Evolutionary conservation across 179 eudicot species (phyloP), one percentile per base, ranked within the genome.

Genomic region (Silene coronaria): DNA sequence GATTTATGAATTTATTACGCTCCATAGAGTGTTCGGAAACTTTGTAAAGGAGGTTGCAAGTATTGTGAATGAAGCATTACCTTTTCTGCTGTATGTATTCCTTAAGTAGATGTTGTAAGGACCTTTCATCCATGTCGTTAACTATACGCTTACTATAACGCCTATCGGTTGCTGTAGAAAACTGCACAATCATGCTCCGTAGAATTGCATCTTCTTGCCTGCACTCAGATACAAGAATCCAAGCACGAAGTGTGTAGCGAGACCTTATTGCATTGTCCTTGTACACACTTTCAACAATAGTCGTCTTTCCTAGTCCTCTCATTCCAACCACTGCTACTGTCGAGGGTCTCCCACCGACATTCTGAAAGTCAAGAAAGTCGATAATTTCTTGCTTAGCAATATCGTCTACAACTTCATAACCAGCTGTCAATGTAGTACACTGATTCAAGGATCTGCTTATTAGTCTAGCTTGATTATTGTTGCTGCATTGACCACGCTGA

Each of bases 311-410:
- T n/a, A n/a, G n/a, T n/a, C n/a, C n/a, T n/a, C 82, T 65, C 77
- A 69, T 73, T 3, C 85, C 85, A 1, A 76, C 63, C 48, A 76
- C 80, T 1, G 82, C 76, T 19, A 82, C 17, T 27, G 58, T 22
- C 4, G 74, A 60, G 38, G 26, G 24, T 27, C 28, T 57, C 19
- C 10, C 12, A 24, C 38, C 7, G 13, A 53, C 5, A n/a, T 23
- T 27, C 4, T 38, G 17, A 1, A 70, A 38, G 1, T 46, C 19
- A 45, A 79, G 19, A 1, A 69, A 16, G 1, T 34, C 23, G 4
- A 69, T 72, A 6, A 80, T 58, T 14, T 76, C 69, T 5, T 0
- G 14, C 73, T 59, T 76, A 12, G 73, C 57, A 17, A 6, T 16
- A 9, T 72, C 74, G 42, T 16, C 67, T 6, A 79, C 76, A 62